Evolutionary conservation across 2,329 filamentous ascomycete species (phyloP).

Genomic region (Xylogone sp.): DNA sequence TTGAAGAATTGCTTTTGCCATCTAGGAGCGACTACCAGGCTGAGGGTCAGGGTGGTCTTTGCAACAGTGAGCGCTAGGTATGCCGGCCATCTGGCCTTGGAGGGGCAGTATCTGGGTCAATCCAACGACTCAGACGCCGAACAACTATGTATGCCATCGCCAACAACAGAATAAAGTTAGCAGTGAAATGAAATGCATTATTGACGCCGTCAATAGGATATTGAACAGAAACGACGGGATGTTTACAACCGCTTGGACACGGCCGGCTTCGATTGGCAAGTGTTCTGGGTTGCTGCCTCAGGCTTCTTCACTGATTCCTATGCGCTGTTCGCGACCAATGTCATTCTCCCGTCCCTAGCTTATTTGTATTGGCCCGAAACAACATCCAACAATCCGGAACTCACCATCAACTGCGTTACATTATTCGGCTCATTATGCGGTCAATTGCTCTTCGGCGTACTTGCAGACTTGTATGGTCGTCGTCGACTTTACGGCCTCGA

Average conservation of each 20-base stretch:
- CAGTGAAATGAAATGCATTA: neutral
- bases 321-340: constrained; percentile 44
- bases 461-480: constrained; percentile 71
- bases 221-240: neutral
- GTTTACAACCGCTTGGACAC: neutral
- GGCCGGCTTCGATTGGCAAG: neutral
- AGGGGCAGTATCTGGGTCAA: neutral
- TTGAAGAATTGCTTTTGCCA: too few relatives aligned
- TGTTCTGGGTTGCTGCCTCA: constrained; percentile 37
- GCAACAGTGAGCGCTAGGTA: too few relatives aligned
- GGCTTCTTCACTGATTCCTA: constrained; percentile 44
- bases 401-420: constrained; percentile 41
- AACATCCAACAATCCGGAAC: constrained; percentile 28
- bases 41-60: too few relatives aligned
- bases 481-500: constrained; percentile 79
- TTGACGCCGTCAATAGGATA: neutral
- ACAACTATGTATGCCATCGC: neutral
- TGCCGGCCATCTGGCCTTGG: neutral
- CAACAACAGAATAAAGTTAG: neutral
- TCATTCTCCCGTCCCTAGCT: constrained; percentile 43
- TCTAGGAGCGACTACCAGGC: too few relatives aligned
- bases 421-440: constrained; percentile 39
- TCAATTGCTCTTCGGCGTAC: constrained; percentile 64
- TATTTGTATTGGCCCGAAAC: constrained; percentile 43
- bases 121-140: neutral